A percentile compares a stretch with the other conserved stretches of the same genome.
phyloP scores from a whole-genome alignment of 345 rosid species.

The Lepidium aucheri region DNA sequence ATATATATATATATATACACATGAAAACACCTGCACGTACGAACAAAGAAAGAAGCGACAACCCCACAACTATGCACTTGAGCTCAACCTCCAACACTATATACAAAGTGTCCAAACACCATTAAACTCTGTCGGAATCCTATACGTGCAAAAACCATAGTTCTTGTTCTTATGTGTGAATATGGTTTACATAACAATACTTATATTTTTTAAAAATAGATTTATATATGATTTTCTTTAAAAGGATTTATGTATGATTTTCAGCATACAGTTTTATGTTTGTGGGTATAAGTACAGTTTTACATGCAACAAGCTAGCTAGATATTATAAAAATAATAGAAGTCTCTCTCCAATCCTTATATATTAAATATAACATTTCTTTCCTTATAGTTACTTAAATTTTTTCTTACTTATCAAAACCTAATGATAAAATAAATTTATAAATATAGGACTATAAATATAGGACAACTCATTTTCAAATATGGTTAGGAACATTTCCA shows the following conservation, averaged over 20 bases:
- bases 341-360: too few relatives aligned
- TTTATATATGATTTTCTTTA: too few relatives aligned
- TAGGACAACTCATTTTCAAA: neutral
- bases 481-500: neutral
- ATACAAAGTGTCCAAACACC: slow-evolving; percentile 22
- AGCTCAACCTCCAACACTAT: slow-evolving; percentile 12
- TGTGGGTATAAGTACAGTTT: slow-evolving; percentile 15
- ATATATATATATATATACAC: slow-evolving; percentile 10
- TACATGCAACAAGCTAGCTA: neutral
- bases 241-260: neutral
- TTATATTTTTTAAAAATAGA: too few relatives aligned
- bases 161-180: neutral
- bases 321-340: neutral
- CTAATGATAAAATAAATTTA: too few relatives aligned
- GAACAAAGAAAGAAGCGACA: slow-evolving; percentile 17
- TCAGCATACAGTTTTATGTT: slow-evolving; percentile 10
- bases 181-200: neutral
- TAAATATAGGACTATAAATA: neutral
- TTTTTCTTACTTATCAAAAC: too few relatives aligned
- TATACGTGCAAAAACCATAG: neutral
- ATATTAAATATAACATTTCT: too few relatives aligned
- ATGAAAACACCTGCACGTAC: slow-evolving; percentile 17
- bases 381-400: too few relatives aligned
- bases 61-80: slow-evolving; percentile 10
- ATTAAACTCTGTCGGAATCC: slow-evolving; percentile 24